Percentiles rank a stretch among this genome's conserved stretches.
Conservation (phyloP, 2,329 filamentous ascomycete genomes). For the Aspergillus sp. region DNA sequence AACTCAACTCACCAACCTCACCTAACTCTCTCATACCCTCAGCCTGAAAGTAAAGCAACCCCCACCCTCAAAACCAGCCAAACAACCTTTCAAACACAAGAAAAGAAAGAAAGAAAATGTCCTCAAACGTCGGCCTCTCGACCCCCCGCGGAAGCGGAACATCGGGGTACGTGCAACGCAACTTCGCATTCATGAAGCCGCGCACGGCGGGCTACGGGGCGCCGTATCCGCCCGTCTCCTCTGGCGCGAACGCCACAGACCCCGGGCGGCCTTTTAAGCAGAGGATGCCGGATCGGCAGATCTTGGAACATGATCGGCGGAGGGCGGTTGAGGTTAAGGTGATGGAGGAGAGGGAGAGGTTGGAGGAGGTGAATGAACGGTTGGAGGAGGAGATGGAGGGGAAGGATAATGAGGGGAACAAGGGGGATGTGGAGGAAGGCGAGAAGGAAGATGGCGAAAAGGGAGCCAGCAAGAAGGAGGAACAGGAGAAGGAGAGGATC, state of each 20-base stretch:
- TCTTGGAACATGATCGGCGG: conserved; percentile 90
- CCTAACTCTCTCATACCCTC: no score
- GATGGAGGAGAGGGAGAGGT: conserved; percentile 80
- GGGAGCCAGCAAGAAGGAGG: conserved; percentile 2
- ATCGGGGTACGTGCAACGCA: conserved; percentile 96
- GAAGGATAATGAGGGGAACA: conserved; percentile 78
- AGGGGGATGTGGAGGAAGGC: conserved; percentile 62
- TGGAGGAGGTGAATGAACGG: conserved; percentile 74
- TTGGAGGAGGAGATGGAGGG: conserved; percentile 58
- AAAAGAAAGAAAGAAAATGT: conserved; percentile 67
- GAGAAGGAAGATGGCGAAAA: conserved; percentile 63
- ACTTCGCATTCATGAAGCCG: conserved; percentile 81
- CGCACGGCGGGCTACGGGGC: conserved; percentile 68
- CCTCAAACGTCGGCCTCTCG: conserved; percentile 92
- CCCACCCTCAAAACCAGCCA: background rate
- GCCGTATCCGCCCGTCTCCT: conserved; percentile 62
- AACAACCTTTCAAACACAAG: no score
- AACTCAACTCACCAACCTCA: no score
- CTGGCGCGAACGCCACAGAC: conserved; percentile 49
- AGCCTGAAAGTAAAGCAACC: background rate
- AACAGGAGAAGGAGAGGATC: conserved; percentile 32
- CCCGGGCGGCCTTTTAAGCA: conserved; percentile 64
- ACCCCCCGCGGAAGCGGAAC: conserved; percentile 94
- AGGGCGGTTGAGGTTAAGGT: conserved; percentile 91
- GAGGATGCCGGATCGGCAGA: conserved; percentile 85